phyloP scores from a whole-genome alignment of 176 grass and related monocot species.

The Paspalum notatum region DNA sequence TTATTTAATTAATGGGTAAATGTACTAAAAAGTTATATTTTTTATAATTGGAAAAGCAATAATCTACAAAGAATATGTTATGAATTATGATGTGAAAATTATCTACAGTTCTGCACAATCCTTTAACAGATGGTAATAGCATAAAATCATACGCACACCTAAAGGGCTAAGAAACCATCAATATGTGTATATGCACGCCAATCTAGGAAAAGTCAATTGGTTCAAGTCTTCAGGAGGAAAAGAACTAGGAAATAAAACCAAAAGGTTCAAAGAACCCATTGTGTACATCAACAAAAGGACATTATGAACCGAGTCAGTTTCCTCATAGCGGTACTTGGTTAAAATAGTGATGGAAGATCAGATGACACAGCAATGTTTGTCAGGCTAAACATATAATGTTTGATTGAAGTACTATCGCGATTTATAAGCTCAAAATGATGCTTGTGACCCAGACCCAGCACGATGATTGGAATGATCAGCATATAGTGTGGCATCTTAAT shows the following conservation, averaged over 20 bases:
- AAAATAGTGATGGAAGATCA: neutral
- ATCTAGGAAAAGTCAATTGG: neutral
- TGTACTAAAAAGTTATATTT: neutral
- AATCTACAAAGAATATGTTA: neutral
- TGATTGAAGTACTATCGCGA: neutral
- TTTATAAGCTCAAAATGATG: neutral
- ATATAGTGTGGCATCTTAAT: constrained; percentile 1
- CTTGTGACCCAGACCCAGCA: neutral
- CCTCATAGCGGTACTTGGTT: neutral
- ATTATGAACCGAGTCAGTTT: neutral
- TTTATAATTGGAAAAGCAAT: neutral
- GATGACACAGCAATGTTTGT: neutral
- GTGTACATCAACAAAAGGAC: neutral
- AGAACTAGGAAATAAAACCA: constrained; percentile 10
- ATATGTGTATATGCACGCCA: neutral
- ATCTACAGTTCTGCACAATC: constrained; percentile 9
- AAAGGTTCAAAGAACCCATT: neutral
- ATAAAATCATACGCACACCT: neutral
- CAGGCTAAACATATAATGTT: neutral
- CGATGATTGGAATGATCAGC: neutral
- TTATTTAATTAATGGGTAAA: neutral
- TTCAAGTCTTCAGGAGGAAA: neutral
- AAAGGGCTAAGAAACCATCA: neutral
- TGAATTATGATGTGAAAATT: neutral
- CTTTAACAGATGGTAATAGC: neutral